Base-by-base conservation (phyloP, 176 grass and related monocot species). In the Juncus effusus region DNA sequence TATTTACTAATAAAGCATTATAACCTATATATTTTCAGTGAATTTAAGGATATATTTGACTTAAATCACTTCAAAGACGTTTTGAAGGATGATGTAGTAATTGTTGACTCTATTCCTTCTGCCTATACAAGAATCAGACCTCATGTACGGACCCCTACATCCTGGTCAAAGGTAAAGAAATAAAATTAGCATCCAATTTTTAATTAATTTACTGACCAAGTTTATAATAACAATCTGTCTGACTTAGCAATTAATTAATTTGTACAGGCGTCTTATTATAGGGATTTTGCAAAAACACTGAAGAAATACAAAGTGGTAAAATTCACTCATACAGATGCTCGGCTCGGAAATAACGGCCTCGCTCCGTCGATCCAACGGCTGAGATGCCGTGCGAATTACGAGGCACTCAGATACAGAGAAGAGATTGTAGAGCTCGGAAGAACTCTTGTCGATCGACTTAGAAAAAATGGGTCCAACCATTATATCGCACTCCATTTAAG, bases 401-500 rank as follows among this genome's bases (percentile, higher is more conserved):
- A 81, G 51, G 90, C 90, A 54, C 80, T 95, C 36, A 78, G 53
- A 78, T 86, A 81, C 77, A 85, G 70, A 7, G 13, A 37, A 68
- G 68, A 81, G 38, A 89, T 95, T 38, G 82, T 82, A 83, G 82
- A 86, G 51, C 56, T 95, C 40, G 74, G 79, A 60, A 85, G 78
- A 50, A 81, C 42, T 36, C 73, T 95, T 75, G 78, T 88, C 36
- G 79, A 78, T 40, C 82, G 90, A 57, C 61, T 95, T 73, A 89
- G 85, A 67, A 47, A 28, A 28, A 89, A 95, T 76, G 85, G 62
- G 39, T 84, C 75, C 67, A 78, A 78, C 56, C 85, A 80, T 54
- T 95, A 89, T 56, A 86, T 95, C 66, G 90, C 90, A 51, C 90
- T 95, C 61, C 90, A 95, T 55, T 80, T 95, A 79, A 89, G 90